Evolutionary conservation across 345 rosid species (phyloP).

Genomic region (Leavenworthia alabamica): DNA sequence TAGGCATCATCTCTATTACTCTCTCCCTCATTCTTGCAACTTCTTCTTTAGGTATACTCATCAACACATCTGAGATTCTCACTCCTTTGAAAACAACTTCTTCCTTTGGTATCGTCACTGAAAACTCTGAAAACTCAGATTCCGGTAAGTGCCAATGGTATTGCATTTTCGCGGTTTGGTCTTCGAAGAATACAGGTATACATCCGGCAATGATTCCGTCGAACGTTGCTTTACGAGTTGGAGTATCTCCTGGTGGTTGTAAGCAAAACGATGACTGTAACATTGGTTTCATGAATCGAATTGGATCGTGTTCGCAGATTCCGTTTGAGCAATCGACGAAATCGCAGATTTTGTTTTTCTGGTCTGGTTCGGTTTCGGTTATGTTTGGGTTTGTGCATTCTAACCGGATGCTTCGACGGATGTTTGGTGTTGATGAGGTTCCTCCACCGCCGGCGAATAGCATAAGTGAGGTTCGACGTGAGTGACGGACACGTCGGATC

Average conservation of each 20-base stretch:
- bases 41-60: constrained; percentile 48
- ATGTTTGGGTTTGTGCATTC: constrained; percentile 48
- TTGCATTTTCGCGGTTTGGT: constrained; percentile 62
- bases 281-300: constrained; percentile 75
- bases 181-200: constrained; percentile 90
- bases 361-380: not conserved
- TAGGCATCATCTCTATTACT: constrained; percentile 64
- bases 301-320: constrained; percentile 85
- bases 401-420: constrained; percentile 69
- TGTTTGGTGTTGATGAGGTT: constrained; percentile 46
- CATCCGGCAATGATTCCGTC: constrained; percentile 84
- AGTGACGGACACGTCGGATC: constrained; percentile 52
- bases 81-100: constrained; percentile 70
- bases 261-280: constrained; percentile 64
- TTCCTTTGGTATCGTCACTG: constrained; percentile 71
- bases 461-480: constrained; percentile 51
- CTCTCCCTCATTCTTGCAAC: constrained; percentile 67
- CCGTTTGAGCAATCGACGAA: constrained; percentile 86
- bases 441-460: constrained; percentile 93
- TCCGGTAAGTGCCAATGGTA: constrained; percentile 70
- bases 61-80: constrained; percentile 63
- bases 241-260: constrained; percentile 93
- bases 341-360: constrained; percentile 42
- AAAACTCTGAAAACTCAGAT: constrained; percentile 45
- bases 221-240: constrained; percentile 73